These are phyloP conservation scores for Phialemonium atrogriseum DNA, from an alignment of 2,329 filamentous ascomycete genomes.

Conservation along the genomic window DNA sequence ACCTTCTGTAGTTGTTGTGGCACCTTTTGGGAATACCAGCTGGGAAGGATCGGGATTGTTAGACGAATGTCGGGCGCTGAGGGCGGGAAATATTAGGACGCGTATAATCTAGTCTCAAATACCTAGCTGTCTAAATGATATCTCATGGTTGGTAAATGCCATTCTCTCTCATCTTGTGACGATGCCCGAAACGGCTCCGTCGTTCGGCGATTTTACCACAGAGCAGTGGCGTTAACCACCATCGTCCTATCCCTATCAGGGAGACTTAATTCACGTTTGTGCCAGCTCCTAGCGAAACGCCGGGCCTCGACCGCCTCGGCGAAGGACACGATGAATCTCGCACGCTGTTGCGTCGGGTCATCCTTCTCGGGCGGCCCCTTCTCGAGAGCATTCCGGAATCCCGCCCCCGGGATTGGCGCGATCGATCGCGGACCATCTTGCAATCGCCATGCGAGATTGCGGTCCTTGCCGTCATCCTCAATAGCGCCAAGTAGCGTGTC, in stretches of 20 bases:
- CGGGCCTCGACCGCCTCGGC: conserved; percentile 43
- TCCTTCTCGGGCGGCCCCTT: conserved; percentile 17
- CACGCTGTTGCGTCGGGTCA: conserved; percentile 22
- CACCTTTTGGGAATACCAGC: conserved; percentile 2
- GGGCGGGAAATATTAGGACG: conserved; percentile 1
- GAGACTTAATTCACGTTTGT: conserved; percentile 26
- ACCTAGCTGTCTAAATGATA: not conserved
- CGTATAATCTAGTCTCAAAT: conserved; percentile 2
- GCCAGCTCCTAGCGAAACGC: conserved; percentile 38
- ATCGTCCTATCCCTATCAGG: conserved; percentile 11
- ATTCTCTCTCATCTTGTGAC: too few relatives aligned
- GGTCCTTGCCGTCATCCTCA: conserved; percentile 30
- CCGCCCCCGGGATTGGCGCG: too few relatives aligned
- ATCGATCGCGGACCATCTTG: conserved; percentile 10
- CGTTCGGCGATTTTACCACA: too few relatives aligned
- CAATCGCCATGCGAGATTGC: conserved; percentile 30
- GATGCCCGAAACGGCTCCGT: too few relatives aligned
- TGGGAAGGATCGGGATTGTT: conserved; percentile 1
- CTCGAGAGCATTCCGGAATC: conserved; percentile 5
- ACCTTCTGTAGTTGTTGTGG: conserved; percentile 7
- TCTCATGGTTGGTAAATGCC: not conserved
- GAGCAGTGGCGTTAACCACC: conserved; percentile 17
- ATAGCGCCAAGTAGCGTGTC: conserved; percentile 28
- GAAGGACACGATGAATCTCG: conserved; percentile 48
- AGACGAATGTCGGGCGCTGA: too few relatives aligned